A percentile compares a stretch with the other conserved stretches of the same genome.
phyloP scores from a whole-genome alignment of 768 basidiomycete species.

The Cubamyces sp. region DNA sequence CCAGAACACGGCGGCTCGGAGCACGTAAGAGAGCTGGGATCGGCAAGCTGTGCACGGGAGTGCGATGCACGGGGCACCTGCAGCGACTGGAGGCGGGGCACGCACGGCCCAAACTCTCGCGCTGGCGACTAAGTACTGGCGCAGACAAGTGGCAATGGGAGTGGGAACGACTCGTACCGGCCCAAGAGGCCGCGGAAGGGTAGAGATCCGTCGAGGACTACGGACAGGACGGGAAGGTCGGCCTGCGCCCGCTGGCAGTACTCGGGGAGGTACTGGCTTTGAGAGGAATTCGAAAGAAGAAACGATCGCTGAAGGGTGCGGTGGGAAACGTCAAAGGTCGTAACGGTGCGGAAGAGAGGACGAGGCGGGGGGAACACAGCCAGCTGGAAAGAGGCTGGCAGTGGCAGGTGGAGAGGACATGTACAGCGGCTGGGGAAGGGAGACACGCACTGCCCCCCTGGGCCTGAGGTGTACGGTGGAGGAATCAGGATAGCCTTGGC shows the following conservation, averaged over 20 bases:
- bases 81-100: slow-evolving; percentile 3
- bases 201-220: background rate
- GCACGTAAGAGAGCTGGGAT: slow-evolving; percentile 10
- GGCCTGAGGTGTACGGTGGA: background rate
- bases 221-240: background rate
- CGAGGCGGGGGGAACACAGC: background rate
- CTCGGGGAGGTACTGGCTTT: background rate
- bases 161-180: too few relatives aligned
- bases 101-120: background rate
- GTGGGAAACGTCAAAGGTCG: slow-evolving; percentile 12
- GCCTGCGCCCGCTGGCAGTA: slow-evolving; percentile 13
- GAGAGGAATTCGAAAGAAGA: background rate
- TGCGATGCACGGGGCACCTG: slow-evolving; percentile 8
- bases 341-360: background rate
- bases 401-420: background rate
- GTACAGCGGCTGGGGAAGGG: background rate
- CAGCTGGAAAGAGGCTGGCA: slow-evolving; percentile 1
- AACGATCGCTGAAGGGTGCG: background rate
- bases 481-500: background rate
- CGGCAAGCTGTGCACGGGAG: slow-evolving; percentile 19
- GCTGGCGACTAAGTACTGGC: too few relatives aligned
- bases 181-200: too few relatives aligned
- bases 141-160: too few relatives aligned
- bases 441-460: slow-evolving; percentile 12
- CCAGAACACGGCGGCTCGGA: background rate